Percentiles rank a stretch among this genome's conserved stretches.
Conservation (phyloP, 176 grass and related monocot species). For the Oryza glaberrima region DNA sequence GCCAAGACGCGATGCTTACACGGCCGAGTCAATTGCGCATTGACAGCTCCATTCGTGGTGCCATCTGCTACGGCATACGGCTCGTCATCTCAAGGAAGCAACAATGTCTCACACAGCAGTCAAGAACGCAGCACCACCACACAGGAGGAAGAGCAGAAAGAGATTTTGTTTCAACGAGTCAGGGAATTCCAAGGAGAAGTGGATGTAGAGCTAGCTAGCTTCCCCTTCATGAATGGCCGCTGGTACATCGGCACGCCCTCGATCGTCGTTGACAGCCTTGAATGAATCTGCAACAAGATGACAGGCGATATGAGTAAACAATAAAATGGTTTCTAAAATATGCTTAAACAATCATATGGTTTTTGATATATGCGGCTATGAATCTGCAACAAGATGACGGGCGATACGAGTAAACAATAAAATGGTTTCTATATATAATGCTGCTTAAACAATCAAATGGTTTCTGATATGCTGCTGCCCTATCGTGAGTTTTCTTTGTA, state of each 20-base stretch:
- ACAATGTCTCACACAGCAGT: too few relatives aligned
- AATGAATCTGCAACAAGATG: conserved; percentile 54
- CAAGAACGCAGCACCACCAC: too few relatives aligned
- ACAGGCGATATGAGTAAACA: background rate
- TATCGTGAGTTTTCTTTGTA: too few relatives aligned
- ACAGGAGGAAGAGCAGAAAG: background rate
- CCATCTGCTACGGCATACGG: too few relatives aligned
- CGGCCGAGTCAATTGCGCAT: background rate
- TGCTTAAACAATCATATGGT: background rate
- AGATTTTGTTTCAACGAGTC: conserved; percentile 44
- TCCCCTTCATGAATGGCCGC: conserved; percentile 86
- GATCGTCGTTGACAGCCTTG: conserved; percentile 75
- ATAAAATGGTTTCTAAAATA: background rate
- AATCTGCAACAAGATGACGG: too few relatives aligned
- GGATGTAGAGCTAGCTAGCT: conserved; percentile 64
- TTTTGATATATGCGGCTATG: too few relatives aligned
- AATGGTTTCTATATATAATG: too few relatives aligned
- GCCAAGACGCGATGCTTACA: too few relatives aligned
- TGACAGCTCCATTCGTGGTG: too few relatives aligned
- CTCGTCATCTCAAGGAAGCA: background rate
- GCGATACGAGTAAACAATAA: too few relatives aligned
- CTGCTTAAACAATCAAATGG: too few relatives aligned
- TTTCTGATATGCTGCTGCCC: too few relatives aligned
- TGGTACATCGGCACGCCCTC: conserved; percentile 88
- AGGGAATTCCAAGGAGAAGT: conserved; percentile 77